Percentiles rank a stretch among this genome's conserved stretches.
These are phyloP conservation scores for Aurantiochytrium sp. DNA, from an alignment of 108 stramenopile species.

Conservation along the genomic window DNA sequence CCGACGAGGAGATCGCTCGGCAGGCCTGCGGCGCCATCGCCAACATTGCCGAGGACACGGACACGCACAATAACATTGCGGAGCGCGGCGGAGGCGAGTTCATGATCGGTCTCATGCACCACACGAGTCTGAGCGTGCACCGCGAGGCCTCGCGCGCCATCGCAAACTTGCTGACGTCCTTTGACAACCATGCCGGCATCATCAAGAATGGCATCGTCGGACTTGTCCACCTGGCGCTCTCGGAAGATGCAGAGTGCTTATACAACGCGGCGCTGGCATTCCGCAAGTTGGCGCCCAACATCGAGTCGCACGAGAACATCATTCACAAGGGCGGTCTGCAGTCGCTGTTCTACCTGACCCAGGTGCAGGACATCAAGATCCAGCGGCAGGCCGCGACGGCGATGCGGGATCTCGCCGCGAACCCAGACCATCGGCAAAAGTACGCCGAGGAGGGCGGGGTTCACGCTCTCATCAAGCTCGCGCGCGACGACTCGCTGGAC, in stretches of 20 bases:
- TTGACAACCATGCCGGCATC: conserved; percentile 58
- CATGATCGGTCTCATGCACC: conserved; percentile 55
- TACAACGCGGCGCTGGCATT: conserved; percentile 68
- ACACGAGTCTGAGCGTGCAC: conserved; percentile 61
- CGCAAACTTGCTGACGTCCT: conserved; percentile 64
- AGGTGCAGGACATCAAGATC: conserved; percentile 57
- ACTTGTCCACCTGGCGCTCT: conserved; percentile 54
- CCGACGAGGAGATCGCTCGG: conserved; percentile 63
- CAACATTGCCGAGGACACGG: conserved; percentile 70
- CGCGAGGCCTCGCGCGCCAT: conserved; percentile 71
- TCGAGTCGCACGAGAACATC: conserved; percentile 50
- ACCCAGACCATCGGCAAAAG: conserved; percentile 56
- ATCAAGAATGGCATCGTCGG: conserved; percentile 61
- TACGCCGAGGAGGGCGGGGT: conserved; percentile 67
- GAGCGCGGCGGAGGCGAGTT: conserved; percentile 44
- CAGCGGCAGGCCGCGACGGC: conserved; percentile 67
- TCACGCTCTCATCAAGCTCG: conserved; percentile 55
- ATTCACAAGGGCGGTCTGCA: conserved; percentile 53
- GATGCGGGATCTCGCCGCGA: conserved; percentile 66
- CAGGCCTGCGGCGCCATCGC: conserved; percentile 67
- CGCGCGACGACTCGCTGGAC: conserved; percentile 53
- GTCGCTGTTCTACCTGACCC: conserved; percentile 59
- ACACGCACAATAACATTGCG: conserved; percentile 60
- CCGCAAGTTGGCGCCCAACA: conserved; percentile 66
- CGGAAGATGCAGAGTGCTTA: conserved; percentile 64